Conservation (phyloP, 371 early-diverging fungal species). For the Gilbertella persicaria region DNA sequence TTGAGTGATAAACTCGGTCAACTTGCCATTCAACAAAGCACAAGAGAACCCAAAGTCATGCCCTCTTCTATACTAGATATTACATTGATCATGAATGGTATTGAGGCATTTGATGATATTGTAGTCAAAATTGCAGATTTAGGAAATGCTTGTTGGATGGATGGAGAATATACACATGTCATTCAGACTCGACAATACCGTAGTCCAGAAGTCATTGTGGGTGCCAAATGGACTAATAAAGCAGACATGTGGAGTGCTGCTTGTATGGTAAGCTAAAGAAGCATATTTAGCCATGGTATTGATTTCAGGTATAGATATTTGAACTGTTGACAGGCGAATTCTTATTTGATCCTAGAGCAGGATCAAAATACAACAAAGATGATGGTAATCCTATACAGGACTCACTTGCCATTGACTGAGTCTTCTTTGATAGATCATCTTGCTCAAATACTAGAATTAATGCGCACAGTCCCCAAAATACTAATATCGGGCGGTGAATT, state of each 20-base stretch:
- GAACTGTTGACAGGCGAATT: slow-evolving; percentile 95
- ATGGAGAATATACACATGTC: slow-evolving; percentile 92
- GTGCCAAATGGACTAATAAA: slow-evolving; percentile 83
- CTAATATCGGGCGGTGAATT: slow-evolving; percentile 77
- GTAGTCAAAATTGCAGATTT: slow-evolving; percentile 96
- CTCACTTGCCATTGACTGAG: too few species aligned
- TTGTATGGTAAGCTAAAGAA: slow-evolving; percentile 70
- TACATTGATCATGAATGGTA: slow-evolving; percentile 11
- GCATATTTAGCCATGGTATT: neutral
- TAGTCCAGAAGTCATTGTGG: slow-evolving; percentile 97
- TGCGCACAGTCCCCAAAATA: slow-evolving; percentile 80
- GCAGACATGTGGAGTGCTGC: slow-evolving; percentile 97
- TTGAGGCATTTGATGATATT: slow-evolving; percentile 41
- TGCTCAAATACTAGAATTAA: slow-evolving; percentile 92
- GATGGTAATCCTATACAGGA: slow-evolving; percentile 61
- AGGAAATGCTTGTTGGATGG: slow-evolving; percentile 95
- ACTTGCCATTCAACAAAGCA: slow-evolving; percentile 4
- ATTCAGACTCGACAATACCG: slow-evolving; percentile 99
- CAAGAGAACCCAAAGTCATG: slow-evolving; percentile 27
- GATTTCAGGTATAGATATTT: slow-evolving; percentile 23
- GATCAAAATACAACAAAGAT: slow-evolving; percentile 83
- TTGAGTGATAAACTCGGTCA: too few species aligned
- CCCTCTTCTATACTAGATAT: slow-evolving; percentile 35
- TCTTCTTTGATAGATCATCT: slow-evolving; percentile 75
- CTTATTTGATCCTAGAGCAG: slow-evolving; percentile 91